Base-by-base conservation (phyloP, 768 basidiomycete species). In the Auricularia cornea region DNA sequence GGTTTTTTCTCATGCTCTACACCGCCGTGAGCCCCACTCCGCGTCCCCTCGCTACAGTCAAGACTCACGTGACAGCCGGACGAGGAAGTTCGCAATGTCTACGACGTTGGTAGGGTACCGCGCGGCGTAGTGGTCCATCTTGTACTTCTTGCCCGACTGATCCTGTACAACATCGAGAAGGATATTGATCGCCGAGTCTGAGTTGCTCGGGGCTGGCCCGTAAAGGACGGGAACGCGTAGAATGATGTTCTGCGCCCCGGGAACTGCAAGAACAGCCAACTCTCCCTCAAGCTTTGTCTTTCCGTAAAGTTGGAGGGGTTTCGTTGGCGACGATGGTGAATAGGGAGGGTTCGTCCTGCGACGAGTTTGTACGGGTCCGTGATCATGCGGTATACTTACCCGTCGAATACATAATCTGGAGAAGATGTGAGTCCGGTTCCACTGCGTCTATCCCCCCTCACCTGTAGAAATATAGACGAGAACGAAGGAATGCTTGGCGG, bases 41-140 rank as follows among this genome's bases (percentile, higher is more conserved):
- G 52, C 26, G 10, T 38, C 18, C 14, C n/a, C 10, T 10, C 18
- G 30, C 23, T 8, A 61, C 11, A 18, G 33, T 10, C 8, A 74
- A 81, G 59, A 38, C 35, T 38, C 65, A 93, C 92, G 80, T 28
- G 84, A 78, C 3, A 96, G 79, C 41, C 90, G 86, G 51, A 87
- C 86, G 33, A 98, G 80, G 70, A 96, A 95, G 26, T 84, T 78
- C 2, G 90, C 94, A 61, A 98, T 88, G 70, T 98, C 95, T 33
- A 87, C 69, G 12, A 92, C 87, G 69, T 94, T 94, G 29, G 96
- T 98, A 0, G 96, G 96, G 75, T 89, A 57, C 31, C 96, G 83
- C 20, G 88, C 91, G 29, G 92, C 94, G 71, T 87, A 96, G 72
- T 96, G 88, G 72, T 99, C 96, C 96, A 98, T 98, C 73, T 87